Percentiles rank a stretch among this genome's conserved stretches.
These are phyloP conservation scores for Bullera alba DNA, from an alignment of 768 basidiomycete species.

Conservation along the genomic window DNA sequence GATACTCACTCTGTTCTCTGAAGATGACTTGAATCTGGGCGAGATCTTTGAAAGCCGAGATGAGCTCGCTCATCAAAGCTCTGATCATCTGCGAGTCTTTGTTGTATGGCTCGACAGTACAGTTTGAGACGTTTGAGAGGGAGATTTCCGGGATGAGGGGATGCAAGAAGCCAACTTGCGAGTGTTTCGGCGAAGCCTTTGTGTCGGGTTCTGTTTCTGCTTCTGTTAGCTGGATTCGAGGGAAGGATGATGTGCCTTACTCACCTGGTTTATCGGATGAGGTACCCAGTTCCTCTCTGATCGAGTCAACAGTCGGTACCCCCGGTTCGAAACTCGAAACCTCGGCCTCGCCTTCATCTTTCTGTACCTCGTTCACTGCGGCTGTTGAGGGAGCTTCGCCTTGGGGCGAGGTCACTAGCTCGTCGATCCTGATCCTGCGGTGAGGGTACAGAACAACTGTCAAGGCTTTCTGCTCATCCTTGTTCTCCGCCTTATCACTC, in stretches of 20 bases:
- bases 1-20: conserved; percentile 68
- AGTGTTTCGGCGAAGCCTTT: conserved; percentile 10
- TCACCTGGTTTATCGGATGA: conserved; percentile 3
- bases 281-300: conserved; percentile 31
- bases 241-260: neutral
- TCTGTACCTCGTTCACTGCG: conserved; percentile 21
- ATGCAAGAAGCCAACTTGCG: conserved; percentile 40
- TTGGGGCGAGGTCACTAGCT: conserved; percentile 54
- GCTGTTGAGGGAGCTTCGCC: conserved; percentile 12
- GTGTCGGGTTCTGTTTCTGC: conserved; percentile 1
- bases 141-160: conserved; percentile 75
- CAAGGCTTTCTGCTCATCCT: conserved; percentile 62
- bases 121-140: conserved; percentile 79
- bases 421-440: conserved; percentile 77
- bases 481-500: conserved; percentile 7
- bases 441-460: conserved; percentile 94
- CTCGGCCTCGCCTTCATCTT: conserved; percentile 32
- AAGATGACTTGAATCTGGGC: conserved; percentile 94
- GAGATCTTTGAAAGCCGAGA: conserved; percentile 96
- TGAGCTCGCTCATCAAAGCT: conserved; percentile 92
- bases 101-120: conserved; percentile 73
- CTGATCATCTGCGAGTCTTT: conserved; percentile 84
- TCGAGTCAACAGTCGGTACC: conserved; percentile 48
- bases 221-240: neutral
- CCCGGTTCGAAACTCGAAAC: conserved; percentile 46